Percentiles rank a stretch among this genome's conserved stretches.
Evolutionary conservation across 257 asterid species (phyloP).

Genomic region (Verbascum thapsus): DNA sequence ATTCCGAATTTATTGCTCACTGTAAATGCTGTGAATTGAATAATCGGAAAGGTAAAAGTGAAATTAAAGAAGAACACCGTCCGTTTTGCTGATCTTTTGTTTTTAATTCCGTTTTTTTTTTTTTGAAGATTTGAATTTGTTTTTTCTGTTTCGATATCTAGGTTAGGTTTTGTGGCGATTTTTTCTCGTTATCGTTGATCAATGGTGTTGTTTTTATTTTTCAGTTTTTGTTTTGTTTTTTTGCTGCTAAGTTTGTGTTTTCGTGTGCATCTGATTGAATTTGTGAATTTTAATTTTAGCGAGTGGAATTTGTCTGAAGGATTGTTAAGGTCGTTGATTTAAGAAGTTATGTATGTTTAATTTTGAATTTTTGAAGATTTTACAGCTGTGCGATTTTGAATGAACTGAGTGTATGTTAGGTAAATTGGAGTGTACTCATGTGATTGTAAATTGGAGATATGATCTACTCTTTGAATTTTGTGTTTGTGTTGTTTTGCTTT

Average conservation of each 20-base stretch:
- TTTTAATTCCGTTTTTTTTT: constrained; percentile 16
- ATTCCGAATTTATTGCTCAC: constrained; percentile 24
- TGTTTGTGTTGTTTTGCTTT: constrained; percentile 2
- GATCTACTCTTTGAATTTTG: no score
- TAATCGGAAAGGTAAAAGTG: constrained; percentile 31
- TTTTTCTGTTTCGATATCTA: constrained; percentile 19
- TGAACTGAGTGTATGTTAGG: no score
- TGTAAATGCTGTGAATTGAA: constrained; percentile 35
- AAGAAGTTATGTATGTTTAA: no score
- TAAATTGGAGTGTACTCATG: no score
- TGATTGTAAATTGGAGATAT: no score
- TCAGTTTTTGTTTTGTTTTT: background rate
- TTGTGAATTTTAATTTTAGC: constrained; percentile 18
- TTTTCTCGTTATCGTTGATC: constrained; percentile 25
- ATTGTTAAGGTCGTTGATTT: no score
- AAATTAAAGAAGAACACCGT: background rate
- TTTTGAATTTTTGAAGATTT: no score
- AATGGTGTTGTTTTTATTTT: constrained; percentile 11
- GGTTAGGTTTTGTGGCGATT: constrained; percentile 7
- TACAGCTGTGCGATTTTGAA: no score
- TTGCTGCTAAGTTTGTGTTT: constrained; percentile 13
- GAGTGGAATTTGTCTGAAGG: no score
- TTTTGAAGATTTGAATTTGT: constrained; percentile 32
- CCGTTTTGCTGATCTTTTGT: constrained; percentile 18
- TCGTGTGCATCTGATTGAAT: constrained; percentile 20